A percentile compares a stretch with the other conserved stretches of the same genome.
These are phyloP conservation scores for Aspergillus pseudoterreus DNA, from an alignment of 2,329 filamentous ascomycete genomes.

Conservation along the genomic window DNA sequence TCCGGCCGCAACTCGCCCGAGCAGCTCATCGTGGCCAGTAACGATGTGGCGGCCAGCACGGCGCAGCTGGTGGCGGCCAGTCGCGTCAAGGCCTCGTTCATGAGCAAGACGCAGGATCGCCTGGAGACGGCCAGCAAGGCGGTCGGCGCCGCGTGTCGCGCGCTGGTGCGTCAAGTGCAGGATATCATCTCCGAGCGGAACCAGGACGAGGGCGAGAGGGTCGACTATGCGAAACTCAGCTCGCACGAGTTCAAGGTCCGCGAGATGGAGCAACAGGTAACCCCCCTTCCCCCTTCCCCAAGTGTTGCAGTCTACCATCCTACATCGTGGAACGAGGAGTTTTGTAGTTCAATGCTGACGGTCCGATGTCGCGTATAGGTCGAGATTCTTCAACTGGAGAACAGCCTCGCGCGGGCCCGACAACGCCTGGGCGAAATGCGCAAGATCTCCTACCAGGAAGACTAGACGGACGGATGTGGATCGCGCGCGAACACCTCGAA, in stretches of 20 bases:
- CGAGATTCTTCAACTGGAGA: constrained; percentile 94
- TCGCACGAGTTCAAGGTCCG: constrained; percentile 96
- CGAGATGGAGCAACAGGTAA: constrained; percentile 99
- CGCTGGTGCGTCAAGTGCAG: constrained; percentile 89
- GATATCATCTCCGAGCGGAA: constrained; percentile 85
- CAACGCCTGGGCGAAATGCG: constrained; percentile 92
- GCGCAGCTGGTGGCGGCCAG: constrained; percentile 94
- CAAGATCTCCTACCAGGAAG: constrained; percentile 90
- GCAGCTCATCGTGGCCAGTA: constrained; percentile 95
- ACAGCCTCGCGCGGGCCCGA: constrained; percentile 72
- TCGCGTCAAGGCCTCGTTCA: constrained; percentile 95
- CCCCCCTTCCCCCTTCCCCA: constrained; percentile 20
- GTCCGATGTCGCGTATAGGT: constrained; percentile 56
- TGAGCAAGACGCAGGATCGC: constrained; percentile 92
- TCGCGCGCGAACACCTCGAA: neutral
- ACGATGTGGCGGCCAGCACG: constrained; percentile 92
- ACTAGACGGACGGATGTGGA: constrained; percentile 35
- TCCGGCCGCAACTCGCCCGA: constrained; percentile 89
- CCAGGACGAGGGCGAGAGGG: constrained; percentile 69
- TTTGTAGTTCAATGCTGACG: constrained; percentile 2
- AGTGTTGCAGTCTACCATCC: neutral
- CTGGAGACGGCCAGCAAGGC: constrained; percentile 90
- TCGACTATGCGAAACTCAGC: constrained; percentile 85
- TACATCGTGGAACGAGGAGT: neutral
- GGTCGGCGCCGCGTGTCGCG: constrained; percentile 81